These are phyloP conservation scores for Dactylonectria macrodidyma DNA, from an alignment of 2,329 filamentous ascomycete species.

Conservation along the genomic window DNA sequence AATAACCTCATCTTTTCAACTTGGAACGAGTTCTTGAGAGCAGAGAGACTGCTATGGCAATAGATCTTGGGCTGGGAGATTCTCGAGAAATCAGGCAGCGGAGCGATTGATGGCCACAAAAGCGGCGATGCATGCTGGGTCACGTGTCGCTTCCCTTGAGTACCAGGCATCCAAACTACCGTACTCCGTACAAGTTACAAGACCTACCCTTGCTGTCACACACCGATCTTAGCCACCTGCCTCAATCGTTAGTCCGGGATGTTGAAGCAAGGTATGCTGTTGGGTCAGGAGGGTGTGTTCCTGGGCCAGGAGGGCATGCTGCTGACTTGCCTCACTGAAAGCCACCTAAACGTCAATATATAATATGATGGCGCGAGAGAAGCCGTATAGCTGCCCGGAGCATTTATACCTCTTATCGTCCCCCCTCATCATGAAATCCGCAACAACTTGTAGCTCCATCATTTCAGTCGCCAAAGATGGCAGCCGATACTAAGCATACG, in stretches of 20 bases:
- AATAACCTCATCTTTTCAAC: no score
- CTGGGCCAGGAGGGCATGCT: not conserved
- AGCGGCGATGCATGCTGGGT: no score
- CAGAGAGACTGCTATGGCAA: no score
- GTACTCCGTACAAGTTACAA: not conserved
- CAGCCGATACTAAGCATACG: conserved; percentile 27
- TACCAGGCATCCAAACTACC: no score
- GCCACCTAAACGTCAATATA: conserved; percentile 11
- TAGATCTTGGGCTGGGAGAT: no score
- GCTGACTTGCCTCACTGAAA: not conserved
- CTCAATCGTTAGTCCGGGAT: conserved; percentile 5
- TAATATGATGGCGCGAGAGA: conserved; percentile 19
- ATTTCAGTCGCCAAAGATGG: conserved; percentile 27
- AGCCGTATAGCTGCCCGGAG: not conserved
- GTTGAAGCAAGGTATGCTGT: not conserved
- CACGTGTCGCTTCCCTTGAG: no score
- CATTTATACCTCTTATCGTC: not conserved
- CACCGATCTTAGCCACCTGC: not conserved
- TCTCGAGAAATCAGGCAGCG: no score
- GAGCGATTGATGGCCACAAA: no score
- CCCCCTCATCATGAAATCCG: not conserved
- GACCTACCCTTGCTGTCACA: conserved; percentile 8
- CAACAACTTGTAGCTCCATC: not conserved
- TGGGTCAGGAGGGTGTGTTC: not conserved
- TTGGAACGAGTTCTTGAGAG: no score